Conservation (phyloP, 495 filamentous ascomycete genomes). For the Penicillium crystallinum region DNA sequence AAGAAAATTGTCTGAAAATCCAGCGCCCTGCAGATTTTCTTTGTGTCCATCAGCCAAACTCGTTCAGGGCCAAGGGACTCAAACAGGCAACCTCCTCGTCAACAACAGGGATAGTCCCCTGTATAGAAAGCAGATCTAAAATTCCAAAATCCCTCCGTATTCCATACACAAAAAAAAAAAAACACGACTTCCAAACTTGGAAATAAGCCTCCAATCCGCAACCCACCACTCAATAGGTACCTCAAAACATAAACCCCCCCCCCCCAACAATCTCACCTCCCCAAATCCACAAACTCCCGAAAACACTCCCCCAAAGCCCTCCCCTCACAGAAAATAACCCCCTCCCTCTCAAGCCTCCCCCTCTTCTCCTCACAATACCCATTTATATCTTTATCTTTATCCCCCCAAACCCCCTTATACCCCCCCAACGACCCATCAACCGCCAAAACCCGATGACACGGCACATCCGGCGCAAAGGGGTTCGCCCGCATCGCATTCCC, state of each 20-base stretch:
- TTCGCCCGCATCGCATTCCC: constrained; percentile 71
- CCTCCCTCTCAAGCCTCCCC: constrained; percentile 24
- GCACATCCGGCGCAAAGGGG: constrained; percentile 62
- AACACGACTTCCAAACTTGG: too few species aligned
- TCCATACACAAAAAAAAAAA: too few species aligned
- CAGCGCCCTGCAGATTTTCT: too few species aligned
- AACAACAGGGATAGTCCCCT: too few species aligned
- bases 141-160: too few species aligned
- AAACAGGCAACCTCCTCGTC: too few species aligned
- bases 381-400: constrained; percentile 16
- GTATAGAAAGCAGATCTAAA: too few species aligned
- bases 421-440: constrained; percentile 28
- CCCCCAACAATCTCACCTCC: constrained; percentile 1
- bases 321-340: constrained; percentile 29
- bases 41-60: too few species aligned
- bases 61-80: too few species aligned
- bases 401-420: constrained; percentile 31
- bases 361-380: constrained; percentile 29
- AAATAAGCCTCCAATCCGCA: too few species aligned
- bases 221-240: too few species aligned
- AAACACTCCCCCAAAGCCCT: constrained; percentile 27
- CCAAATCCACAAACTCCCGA: constrained; percentile 26
- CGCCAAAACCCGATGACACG: constrained; percentile 41
- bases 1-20: too few species aligned
- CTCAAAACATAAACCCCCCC: background rate